Evolutionary conservation across 495 filamentous ascomycete genomes (phyloP).

Genomic region (Thozetella sp.): DNA sequence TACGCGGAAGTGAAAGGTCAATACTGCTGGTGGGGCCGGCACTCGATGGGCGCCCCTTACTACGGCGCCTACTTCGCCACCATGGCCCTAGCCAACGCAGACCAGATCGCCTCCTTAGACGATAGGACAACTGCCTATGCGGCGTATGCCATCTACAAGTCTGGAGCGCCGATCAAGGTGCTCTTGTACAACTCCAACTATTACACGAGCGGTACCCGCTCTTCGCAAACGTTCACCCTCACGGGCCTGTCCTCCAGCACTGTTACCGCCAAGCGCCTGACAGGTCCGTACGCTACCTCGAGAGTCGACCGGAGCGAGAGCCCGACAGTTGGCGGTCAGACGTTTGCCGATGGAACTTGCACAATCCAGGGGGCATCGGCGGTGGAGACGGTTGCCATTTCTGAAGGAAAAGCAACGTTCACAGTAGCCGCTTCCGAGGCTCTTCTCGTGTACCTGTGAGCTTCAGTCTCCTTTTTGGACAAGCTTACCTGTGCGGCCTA

Average conservation of each 20-base stretch:
- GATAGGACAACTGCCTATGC: conserved; percentile 31
- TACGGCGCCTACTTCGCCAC: conserved; percentile 48
- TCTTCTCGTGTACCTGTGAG: conserved; percentile 36
- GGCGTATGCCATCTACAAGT: conserved; percentile 38
- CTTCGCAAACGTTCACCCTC: conserved; percentile 30
- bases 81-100: conserved; percentile 37
- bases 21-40: conserved; percentile 49
- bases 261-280: conserved; percentile 43
- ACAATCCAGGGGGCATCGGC: conserved; percentile 25
- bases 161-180: conserved; percentile 21
- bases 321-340: conserved; percentile 40
- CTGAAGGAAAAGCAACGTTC: conserved; percentile 32
- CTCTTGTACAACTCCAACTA: conserved; percentile 48
- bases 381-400: conserved; percentile 23
- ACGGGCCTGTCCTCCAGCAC: conserved; percentile 23
- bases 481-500: too few species aligned
- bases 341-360: conserved; percentile 43
- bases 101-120: conserved; percentile 38
- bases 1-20: conserved; percentile 28
- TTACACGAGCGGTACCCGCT: conserved; percentile 34
- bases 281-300: conserved; percentile 34
- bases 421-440: conserved; percentile 40
- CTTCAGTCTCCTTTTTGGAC: too few species aligned
- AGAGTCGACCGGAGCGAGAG: conserved; percentile 35
- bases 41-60: conserved; percentile 40